Base-by-base conservation (phyloP, 257 asterid genomes). In the Fraxinus americana region DNA sequence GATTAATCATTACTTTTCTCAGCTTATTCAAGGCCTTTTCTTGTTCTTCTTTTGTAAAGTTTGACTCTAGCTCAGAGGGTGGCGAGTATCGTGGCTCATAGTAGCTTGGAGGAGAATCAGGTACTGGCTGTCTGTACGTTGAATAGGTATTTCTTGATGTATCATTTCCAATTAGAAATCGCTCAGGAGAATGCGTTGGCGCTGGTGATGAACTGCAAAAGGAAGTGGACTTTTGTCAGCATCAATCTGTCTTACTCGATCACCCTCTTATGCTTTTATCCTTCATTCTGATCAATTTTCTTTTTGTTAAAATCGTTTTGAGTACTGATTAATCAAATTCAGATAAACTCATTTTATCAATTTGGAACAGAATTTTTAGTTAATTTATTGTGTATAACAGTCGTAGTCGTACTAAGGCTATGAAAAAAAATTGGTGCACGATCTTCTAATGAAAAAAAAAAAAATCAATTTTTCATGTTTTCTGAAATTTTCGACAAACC, bases 1-100 rank as follows among this genome's bases (percentile, higher is more conserved):
- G 98, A 86, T 85, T 88, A 83, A 91, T 90, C 81, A 87, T 87
- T 78, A 89, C 90, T 78, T 85, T 92, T 88, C 88, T 88, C 80
- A 94, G 91, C 79, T 82, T 90, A 72, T 71, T 78, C 19, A 91
- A 72, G 35, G 88, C 88, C 54, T 81, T 77, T 57, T 84, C 86
- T 79, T 94, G 96, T 81, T 87, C 94, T 23, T 88, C 90, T 23
- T 21, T 79, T 23, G 88, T 86, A 75, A 90, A 78, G 82, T 54
- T 90, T n/a, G 96, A 82, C 17, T 87, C 91, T 12, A 84, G 87
- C 52, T 32, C 80, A 2, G 75, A 35, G 23, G 35, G 27, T 69
- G 57, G 77, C 25, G 21, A 23, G 34, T 63, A 67, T 78, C 50
- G 23, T 48, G 85, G 84, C 66, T 65, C 34, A 75, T 79, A 38